These are phyloP conservation scores for Candida ponderosae DNA, from an alignment of 805 yeast species.

Conservation along the genomic window DNA sequence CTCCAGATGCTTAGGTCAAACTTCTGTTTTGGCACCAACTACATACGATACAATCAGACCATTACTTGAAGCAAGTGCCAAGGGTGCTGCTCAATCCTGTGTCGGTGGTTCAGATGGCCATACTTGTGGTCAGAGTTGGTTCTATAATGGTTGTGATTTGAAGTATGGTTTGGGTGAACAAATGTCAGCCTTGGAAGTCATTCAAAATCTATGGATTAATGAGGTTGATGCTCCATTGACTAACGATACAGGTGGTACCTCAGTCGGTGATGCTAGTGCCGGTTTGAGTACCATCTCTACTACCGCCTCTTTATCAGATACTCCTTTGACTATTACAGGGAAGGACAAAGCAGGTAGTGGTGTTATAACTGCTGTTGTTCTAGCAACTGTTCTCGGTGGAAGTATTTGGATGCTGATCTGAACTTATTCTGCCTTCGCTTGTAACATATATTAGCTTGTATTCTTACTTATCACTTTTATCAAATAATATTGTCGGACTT, in stretches of 20 bases:
- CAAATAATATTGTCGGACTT: too few relatives aligned
- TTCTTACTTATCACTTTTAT: too few relatives aligned
- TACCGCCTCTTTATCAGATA: conserved; percentile 14
- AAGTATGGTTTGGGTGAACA: conserved; percentile 73
- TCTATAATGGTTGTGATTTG: conserved; percentile 49
- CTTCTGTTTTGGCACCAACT: conserved; percentile 47
- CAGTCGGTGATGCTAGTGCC: conserved; percentile 46
- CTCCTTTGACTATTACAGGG: conserved; percentile 39
- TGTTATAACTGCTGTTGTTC: conserved; percentile 67
- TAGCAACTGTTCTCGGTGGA: conserved; percentile 54
- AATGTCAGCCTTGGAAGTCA: conserved; percentile 62
- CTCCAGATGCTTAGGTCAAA: conserved; percentile 53
- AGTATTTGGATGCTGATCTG: conserved; percentile 72
- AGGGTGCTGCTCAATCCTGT: conserved; percentile 65
- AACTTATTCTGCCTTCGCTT: too few relatives aligned
- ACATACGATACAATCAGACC: conserved; percentile 34
- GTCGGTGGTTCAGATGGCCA: conserved; percentile 67
- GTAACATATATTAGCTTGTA: too few relatives aligned
- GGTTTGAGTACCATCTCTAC: conserved; percentile 35
- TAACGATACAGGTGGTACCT: conserved; percentile 43
- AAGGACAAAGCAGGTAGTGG: conserved; percentile 90
- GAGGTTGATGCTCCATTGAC: conserved; percentile 47
- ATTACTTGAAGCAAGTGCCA: conserved; percentile 42
- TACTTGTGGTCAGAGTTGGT: conserved; percentile 74
- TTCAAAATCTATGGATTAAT: conserved; percentile 39